A percentile compares a stretch with the other conserved stretches of the same genome.
Conservation (phyloP, 2,329 filamentous ascomycete species). For the Botryotinia globosa region DNA sequence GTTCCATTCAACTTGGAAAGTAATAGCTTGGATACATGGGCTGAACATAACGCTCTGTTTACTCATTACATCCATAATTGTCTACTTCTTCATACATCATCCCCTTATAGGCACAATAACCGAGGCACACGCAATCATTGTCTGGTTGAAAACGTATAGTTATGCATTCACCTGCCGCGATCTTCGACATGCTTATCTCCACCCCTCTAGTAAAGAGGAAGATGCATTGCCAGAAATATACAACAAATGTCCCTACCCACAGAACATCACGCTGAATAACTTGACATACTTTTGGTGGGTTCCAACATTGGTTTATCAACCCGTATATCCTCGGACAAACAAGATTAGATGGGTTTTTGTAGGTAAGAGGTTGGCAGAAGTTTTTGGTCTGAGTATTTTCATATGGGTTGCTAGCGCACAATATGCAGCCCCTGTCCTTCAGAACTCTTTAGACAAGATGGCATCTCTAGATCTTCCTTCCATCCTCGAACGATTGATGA, state of each 20-base stretch:
- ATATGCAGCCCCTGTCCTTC: slow-evolving; percentile 85
- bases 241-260: slow-evolving; percentile 77
- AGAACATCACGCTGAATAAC: slow-evolving; percentile 85
- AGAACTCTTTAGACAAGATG: slow-evolving; percentile 87
- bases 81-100: slow-evolving; percentile 90
- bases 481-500: slow-evolving; percentile 87
- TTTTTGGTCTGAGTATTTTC: slow-evolving; percentile 74
- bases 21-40: slow-evolving; percentile 76
- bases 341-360: slow-evolving; percentile 87
- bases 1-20: slow-evolving; percentile 74
- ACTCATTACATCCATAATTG: slow-evolving; percentile 74
- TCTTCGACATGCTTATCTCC: slow-evolving; percentile 83
- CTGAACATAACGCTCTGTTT: slow-evolving; percentile 82
- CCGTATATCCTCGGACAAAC: slow-evolving; percentile 83
- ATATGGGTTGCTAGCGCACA: slow-evolving; percentile 96
- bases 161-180: slow-evolving; percentile 97
- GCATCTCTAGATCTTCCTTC: slow-evolving; percentile 73
- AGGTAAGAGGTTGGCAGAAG: slow-evolving; percentile 74
- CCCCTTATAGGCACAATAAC: slow-evolving; percentile 89
- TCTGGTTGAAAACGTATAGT: slow-evolving; percentile 93
- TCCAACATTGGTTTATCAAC: slow-evolving; percentile 93
- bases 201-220: slow-evolving; percentile 65
- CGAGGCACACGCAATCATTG: slow-evolving; percentile 87
- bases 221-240: slow-evolving; percentile 79
- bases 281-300: slow-evolving; percentile 97